Base-by-base conservation (phyloP, 192 early-diverging fungal genomes). In the Entrophospora sp. region DNA sequence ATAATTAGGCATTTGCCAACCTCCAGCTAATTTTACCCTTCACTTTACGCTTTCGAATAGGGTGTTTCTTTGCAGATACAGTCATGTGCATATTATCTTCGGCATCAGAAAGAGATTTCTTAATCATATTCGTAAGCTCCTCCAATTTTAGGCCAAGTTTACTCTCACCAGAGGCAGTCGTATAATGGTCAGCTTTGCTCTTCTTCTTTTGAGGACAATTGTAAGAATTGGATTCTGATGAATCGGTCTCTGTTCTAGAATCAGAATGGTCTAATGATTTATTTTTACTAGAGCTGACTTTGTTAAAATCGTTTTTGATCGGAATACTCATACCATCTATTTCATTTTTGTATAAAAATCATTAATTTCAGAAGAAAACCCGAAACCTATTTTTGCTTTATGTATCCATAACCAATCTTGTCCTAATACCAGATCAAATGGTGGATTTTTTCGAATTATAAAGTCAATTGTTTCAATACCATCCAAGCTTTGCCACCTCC, bases 391-490 rank as follows among this genome's bases (percentile, higher is more conserved):
- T 10, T 55, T 55, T 30, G 27, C 52, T 55, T 55, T 8, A 28
- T 34, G 52, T 34, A 55, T 22, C 52, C 27, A 53, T 27, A 53
- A 27, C 30, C 24, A 53, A 25, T 10, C 24, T 30, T 55, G 52
- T 55, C 22, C 52, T 55, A 55, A 55, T 34, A 55, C 52, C n/a
- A 55, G 6, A 55, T 55, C 52, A 5, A 30, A 55, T 34, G 27
- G 12, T 55, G 27, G 27, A 55, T 55, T 55, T 55, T 55, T 55
- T 6, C 27, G 27, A 28, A 55, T 55, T 55, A 28, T 10, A 30
- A 55, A 55, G 1, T 55, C 52, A 14, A 55, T 55, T 55, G 5
- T 34, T 2, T 55, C 22, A 2, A n/a, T 55, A 5, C 25, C 4
- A 53, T 53, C 20, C 27, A 53, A 53, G 7, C 7, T 30, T 55